Percentiles rank a stretch among this genome's conserved stretches.
These are phyloP conservation scores for Pichia cephalocereana DNA, from an alignment of 805 yeast genomes.

Conservation along the genomic window DNA sequence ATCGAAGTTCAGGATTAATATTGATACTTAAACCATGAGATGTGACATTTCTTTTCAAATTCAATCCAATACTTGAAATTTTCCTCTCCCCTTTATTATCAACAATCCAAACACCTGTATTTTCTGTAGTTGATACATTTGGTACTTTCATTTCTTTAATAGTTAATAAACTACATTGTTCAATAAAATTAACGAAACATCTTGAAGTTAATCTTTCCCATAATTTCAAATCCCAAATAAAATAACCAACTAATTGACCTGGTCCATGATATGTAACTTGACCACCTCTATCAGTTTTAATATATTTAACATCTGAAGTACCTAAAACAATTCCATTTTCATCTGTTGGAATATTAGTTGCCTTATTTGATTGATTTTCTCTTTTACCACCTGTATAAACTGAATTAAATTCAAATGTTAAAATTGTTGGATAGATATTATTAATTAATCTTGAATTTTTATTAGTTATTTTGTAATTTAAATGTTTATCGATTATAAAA, in stretches of 20 bases:
- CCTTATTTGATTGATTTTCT: constrained; percentile 31
- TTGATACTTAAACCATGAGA: constrained; percentile 88
- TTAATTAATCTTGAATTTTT: constrained; percentile 18
- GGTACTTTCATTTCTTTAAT: constrained; percentile 28
- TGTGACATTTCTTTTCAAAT: constrained; percentile 73
- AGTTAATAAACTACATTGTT: constrained; percentile 24
- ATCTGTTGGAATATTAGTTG: constrained; percentile 5
- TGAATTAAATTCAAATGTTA: constrained; percentile 79
- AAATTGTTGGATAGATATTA: constrained; percentile 51
- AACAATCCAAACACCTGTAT: constrained; percentile 84
- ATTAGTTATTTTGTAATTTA: constrained; percentile 26
- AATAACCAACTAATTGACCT: constrained; percentile 85
- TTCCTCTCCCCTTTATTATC: constrained; percentile 32
- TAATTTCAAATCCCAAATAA: constrained; percentile 60
- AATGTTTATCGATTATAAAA: constrained; percentile 43
- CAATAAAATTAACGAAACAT: constrained; percentile 42
- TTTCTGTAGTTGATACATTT: constrained; percentile 41
- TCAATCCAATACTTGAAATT: constrained; percentile 85
- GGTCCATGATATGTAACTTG: constrained; percentile 96
- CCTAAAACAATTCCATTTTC: background rate
- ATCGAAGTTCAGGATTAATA: constrained; percentile 61
- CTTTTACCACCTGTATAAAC: constrained; percentile 91
- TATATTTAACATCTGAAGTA: constrained; percentile 39
- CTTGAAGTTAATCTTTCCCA: constrained; percentile 42
- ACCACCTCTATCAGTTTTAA: constrained; percentile 88